Conservation (phyloP, 2,329 filamentous ascomycete genomes). For the Sporothrix humicola region DNA sequence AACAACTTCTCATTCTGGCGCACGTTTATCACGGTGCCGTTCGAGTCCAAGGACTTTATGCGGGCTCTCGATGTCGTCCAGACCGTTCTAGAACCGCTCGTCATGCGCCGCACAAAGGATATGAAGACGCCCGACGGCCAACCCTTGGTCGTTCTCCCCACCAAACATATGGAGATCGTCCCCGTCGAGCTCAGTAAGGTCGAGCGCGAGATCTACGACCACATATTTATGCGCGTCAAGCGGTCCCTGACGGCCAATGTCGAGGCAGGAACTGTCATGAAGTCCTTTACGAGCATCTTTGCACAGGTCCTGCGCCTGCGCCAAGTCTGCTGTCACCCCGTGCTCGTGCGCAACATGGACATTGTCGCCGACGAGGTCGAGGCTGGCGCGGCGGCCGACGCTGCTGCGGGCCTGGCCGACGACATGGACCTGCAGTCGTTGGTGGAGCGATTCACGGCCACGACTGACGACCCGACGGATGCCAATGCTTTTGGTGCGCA, state of each 20-base stretch:
- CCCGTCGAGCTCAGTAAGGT: slow-evolving; percentile 82
- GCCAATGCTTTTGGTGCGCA: slow-evolving; percentile 81
- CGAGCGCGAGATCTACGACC: slow-evolving; percentile 90
- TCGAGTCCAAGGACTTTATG: slow-evolving; percentile 93
- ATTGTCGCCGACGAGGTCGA: slow-evolving; percentile 88
- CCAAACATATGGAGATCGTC: slow-evolving; percentile 82
- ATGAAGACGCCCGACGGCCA: slow-evolving; percentile 92
- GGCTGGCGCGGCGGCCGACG: slow-evolving; percentile 76
- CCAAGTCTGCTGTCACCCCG: slow-evolving; percentile 92
- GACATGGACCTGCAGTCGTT: slow-evolving; percentile 94
- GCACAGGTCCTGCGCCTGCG: slow-evolving; percentile 92
- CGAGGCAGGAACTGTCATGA: slow-evolving; percentile 89
- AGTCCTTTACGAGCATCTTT: slow-evolving; percentile 96
- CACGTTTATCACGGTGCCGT: slow-evolving; percentile 96
- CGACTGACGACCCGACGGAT: slow-evolving; percentile 65
- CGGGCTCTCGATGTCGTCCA: slow-evolving; percentile 95
- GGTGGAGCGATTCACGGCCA: slow-evolving; percentile 80
- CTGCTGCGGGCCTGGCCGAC: slow-evolving; percentile 80
- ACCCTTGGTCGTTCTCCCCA: slow-evolving; percentile 78
- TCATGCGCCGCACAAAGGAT: slow-evolving; percentile 92
- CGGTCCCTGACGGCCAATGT: slow-evolving; percentile 84
- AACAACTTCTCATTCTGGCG: slow-evolving; percentile 99
- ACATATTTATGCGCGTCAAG: slow-evolving; percentile 84
- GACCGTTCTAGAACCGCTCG: slow-evolving; percentile 93
- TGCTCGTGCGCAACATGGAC: slow-evolving; percentile 83